These are phyloP conservation scores for Trametes cubensis DNA, from an alignment of 768 basidiomycete genomes.

Conservation along the genomic window DNA sequence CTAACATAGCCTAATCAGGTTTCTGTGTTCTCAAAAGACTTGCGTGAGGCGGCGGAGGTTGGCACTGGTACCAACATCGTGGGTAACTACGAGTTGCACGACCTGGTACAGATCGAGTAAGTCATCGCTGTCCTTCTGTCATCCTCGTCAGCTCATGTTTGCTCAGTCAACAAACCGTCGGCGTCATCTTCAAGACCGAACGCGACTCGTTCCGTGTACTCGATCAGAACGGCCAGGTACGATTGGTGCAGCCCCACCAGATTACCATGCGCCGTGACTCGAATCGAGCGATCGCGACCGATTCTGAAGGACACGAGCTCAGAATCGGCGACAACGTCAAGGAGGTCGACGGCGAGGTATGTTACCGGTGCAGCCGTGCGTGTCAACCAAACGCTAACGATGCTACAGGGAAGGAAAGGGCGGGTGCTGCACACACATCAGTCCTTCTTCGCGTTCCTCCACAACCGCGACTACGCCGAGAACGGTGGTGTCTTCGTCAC, in stretches of 20 bases:
- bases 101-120: conserved; percentile 95
- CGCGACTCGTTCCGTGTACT: conserved; percentile 94
- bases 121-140: conserved; percentile 35
- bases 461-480: conserved; percentile 87
- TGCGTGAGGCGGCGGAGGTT: conserved; percentile 96
- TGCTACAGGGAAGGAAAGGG: conserved; percentile 79
- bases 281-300: conserved; percentile 81
- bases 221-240: conserved; percentile 90
- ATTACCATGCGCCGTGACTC: conserved; percentile 91
- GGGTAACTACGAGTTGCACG: conserved; percentile 94
- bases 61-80: conserved; percentile 89
- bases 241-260: conserved; percentile 90
- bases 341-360: conserved; percentile 85
- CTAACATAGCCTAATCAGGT: conserved; percentile 53
- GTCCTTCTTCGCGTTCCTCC: conserved; percentile 90
- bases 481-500: conserved; percentile 96
- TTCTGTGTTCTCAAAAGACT: conserved; percentile 95
- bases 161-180: conserved; percentile 84
- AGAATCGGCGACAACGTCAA: conserved; percentile 89
- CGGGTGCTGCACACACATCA: conserved; percentile 92
- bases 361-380: conserved; percentile 27
- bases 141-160: conserved; percentile 8
- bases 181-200: conserved; percentile 97
- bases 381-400: not conserved
- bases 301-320: conserved; percentile 86